Conservation (phyloP, 2,329 filamentous ascomycete species). For the Didymella segeticola region DNA sequence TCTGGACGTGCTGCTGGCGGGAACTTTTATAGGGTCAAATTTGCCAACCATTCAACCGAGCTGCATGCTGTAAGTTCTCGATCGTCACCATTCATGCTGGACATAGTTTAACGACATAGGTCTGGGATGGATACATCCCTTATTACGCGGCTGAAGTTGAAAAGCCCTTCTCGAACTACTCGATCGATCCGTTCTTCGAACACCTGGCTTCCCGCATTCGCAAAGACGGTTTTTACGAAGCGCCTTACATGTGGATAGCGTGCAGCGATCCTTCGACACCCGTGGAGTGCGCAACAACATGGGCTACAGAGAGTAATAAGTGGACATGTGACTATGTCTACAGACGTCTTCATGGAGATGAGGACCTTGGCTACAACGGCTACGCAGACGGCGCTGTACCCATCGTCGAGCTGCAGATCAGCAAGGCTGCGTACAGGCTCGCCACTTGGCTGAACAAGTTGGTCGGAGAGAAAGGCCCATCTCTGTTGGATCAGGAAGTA, state of each 20-base stretch:
- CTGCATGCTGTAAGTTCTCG: conserved; percentile 47
- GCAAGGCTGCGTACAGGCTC: conserved; percentile 49
- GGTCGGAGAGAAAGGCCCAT: conserved; percentile 25
- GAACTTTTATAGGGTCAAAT: conserved; percentile 48
- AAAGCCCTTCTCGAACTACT: conserved; percentile 42
- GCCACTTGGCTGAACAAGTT: conserved; percentile 50
- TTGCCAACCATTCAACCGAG: conserved; percentile 41
- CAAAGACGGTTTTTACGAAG: conserved; percentile 45
- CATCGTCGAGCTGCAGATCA: conserved; percentile 51
- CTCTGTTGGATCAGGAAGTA: conserved; percentile 18
- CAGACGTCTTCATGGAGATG: conserved; percentile 36
- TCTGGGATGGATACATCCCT: conserved; percentile 51
- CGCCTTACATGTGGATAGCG: conserved; percentile 45
- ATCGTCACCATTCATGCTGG: neutral
- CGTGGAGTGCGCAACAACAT: conserved; percentile 43
- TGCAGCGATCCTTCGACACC: conserved; percentile 45
- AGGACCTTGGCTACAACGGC: conserved; percentile 45
- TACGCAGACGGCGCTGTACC: conserved; percentile 50
- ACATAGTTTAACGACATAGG: conserved; percentile 32
- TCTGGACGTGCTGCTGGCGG: conserved; percentile 49
- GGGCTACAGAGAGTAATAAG: conserved; percentile 49
- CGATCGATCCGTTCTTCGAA: conserved; percentile 48
- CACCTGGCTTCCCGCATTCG: conserved; percentile 45
- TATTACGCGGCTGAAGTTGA: conserved; percentile 46
- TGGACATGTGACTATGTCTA: conserved; percentile 52